phyloP scores from a whole-genome alignment of 805 yeast genomes.

The Candida chilensis region DNA sequence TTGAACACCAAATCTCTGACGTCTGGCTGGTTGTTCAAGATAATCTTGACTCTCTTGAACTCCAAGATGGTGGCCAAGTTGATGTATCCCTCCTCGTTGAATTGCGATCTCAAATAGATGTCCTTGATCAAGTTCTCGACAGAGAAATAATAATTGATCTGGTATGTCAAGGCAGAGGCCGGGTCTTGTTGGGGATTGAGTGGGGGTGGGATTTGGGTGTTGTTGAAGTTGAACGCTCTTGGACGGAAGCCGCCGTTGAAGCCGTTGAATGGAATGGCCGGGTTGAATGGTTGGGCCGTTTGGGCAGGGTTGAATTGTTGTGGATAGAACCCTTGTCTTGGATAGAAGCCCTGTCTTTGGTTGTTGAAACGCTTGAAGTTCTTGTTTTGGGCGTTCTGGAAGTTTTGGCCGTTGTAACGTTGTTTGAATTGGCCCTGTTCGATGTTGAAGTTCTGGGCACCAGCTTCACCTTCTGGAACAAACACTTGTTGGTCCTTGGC shows the following conservation, averaged over 20 bases:
- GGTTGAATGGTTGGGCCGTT: conserved; percentile 5
- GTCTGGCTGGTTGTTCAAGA: too few relatives aligned
- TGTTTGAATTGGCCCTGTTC: too few relatives aligned
- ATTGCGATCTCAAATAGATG: conserved; percentile 68
- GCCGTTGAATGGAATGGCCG: conserved; percentile 3
- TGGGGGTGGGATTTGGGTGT: conserved; percentile 2
- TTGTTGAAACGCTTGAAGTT: background rate
- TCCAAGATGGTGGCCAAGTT: conserved; percentile 51
- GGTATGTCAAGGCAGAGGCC: conserved; percentile 27
- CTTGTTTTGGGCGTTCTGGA: too few relatives aligned
- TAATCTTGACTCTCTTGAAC: conserved; percentile 69
- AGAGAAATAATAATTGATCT: conserved; percentile 86
- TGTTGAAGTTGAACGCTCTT: conserved; percentile 2
- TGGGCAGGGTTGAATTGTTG: conserved; percentile 4
- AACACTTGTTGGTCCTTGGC: too few relatives aligned
- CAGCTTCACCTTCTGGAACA: too few relatives aligned
- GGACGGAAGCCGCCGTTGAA: conserved; percentile 3
- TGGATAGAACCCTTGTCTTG: conserved; percentile 3
- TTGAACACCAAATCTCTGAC: too few relatives aligned
- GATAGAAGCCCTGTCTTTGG: conserved; percentile 1
- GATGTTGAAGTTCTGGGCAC: too few relatives aligned
- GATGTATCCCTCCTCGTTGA: conserved; percentile 72
- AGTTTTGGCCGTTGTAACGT: too few relatives aligned
- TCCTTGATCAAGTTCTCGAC: conserved; percentile 84
- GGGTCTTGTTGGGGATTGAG: conserved; percentile 5